Evolutionary conservation across 495 filamentous ascomycete genomes (phyloP).

Genomic region (Cairneyella variabilis): DNA sequence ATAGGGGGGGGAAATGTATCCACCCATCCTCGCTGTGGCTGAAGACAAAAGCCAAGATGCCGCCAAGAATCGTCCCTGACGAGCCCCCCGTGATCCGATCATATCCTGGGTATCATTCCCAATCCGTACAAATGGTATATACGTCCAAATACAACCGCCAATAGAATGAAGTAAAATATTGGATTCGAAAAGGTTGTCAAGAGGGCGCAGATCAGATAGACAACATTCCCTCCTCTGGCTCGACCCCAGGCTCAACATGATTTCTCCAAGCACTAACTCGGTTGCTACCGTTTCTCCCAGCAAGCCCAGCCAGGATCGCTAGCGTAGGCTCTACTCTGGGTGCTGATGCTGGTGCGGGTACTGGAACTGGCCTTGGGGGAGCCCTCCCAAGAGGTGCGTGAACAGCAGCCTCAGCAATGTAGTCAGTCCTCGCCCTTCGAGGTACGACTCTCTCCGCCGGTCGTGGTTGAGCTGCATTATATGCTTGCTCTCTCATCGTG

Average conservation of each 20-base stretch:
- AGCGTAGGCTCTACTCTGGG: slow-evolving; percentile 3
- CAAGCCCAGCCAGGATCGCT: slow-evolving; percentile 23
- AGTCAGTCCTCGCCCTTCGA: slow-evolving; percentile 18
- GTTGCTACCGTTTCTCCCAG: slow-evolving; percentile 10
- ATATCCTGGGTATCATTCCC: no score
- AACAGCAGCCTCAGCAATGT: slow-evolving; percentile 18
- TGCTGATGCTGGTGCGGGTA: background rate
- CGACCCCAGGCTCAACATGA: slow-evolving; percentile 21
- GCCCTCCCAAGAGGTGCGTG: slow-evolving; percentile 15
- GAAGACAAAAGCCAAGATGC: no score
- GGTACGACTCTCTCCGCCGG: slow-evolving; percentile 20
- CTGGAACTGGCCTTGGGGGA: no score
- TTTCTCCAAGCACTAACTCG: slow-evolving; percentile 25
- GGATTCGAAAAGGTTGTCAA: no score
- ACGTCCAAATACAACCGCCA: no score
- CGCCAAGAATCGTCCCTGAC: no score
- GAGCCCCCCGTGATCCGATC: no score
- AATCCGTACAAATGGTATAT: no score
- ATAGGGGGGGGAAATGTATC: no score
- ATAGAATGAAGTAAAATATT: no score
- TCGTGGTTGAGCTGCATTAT: slow-evolving; percentile 14
- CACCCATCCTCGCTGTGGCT: no score
- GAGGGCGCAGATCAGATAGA: no score
- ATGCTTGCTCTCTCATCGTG: slow-evolving; percentile 18
- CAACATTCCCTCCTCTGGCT: slow-evolving; percentile 25